Evolutionary conservation across 495 filamentous ascomycete species (phyloP).

Genomic region (Penicillium riverlandense): DNA sequence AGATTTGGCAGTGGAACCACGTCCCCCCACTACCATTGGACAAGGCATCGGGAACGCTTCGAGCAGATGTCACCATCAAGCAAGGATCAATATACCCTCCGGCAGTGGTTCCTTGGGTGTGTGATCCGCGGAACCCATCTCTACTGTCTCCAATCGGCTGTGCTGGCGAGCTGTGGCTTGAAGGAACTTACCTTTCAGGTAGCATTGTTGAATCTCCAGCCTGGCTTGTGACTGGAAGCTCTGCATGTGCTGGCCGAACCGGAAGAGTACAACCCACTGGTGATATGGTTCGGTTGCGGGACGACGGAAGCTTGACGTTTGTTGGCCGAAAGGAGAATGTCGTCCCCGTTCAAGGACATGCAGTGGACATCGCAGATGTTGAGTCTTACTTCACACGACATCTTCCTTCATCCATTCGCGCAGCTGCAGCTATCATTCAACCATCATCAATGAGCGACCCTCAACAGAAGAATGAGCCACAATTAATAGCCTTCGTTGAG

Average conservation of each 20-base stretch:
- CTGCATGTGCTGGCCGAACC: conserved; percentile 14
- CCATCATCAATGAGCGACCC: conserved; percentile 2
- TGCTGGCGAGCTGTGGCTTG: conserved; percentile 2
- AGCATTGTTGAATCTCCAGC: conserved; percentile 18
- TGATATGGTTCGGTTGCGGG: conserved; percentile 23
- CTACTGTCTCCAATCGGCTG: conserved; percentile 13
- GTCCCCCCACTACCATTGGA: conserved; percentile 21
- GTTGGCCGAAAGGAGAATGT: conserved; percentile 26
- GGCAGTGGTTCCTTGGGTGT: conserved; percentile 4
- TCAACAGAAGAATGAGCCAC: conserved; percentile 3
- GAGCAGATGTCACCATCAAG: conserved; percentile 17
- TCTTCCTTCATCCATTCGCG: conserved; percentile 19
- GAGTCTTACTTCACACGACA: conserved; percentile 19
- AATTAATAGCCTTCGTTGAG: conserved; percentile 26
- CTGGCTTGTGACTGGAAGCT: conserved; percentile 30
- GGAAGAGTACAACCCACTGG: conserved; percentile 23
- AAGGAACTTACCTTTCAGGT: conserved; percentile 11
- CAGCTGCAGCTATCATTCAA: conserved; percentile 17
- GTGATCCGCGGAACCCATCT: conserved; percentile 8
- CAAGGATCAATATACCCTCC: conserved; percentile 23
- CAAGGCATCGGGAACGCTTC: conserved; percentile 14
- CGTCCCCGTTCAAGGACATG: conserved; percentile 24
- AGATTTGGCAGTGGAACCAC: conserved; percentile 35
- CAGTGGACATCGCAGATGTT: conserved; percentile 26
- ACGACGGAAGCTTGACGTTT: conserved; percentile 23